Percentiles rank a stretch among this genome's conserved stretches.
These are phyloP conservation scores for Pseudonectria foliicola DNA, from an alignment of 2,329 filamentous ascomycete species.

Conservation along the genomic window DNA sequence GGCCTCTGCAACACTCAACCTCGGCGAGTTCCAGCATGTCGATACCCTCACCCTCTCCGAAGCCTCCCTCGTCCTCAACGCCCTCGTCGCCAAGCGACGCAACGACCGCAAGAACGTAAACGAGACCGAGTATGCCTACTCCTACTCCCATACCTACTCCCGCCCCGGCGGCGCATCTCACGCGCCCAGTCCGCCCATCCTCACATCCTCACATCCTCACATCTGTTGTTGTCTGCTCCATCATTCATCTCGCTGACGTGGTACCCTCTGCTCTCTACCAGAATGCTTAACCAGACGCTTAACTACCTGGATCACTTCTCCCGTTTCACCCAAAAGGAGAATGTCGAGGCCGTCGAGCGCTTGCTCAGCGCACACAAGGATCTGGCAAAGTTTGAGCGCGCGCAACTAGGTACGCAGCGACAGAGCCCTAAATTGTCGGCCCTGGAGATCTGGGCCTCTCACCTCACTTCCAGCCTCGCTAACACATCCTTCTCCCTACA, in stretches of 20 bases:
- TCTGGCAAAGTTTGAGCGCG: constrained; percentile 86
- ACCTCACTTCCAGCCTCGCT: no score
- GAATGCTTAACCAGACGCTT: constrained; percentile 77
- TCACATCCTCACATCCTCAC: no score
- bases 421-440: no score
- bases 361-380: constrained; percentile 72
- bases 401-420: constrained; percentile 77
- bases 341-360: constrained; percentile 88
- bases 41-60: constrained; percentile 90
- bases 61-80: constrained; percentile 85
- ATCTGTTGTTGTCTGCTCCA: no score
- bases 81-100: constrained; percentile 72
- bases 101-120: constrained; percentile 76
- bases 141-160: constrained; percentile 1
- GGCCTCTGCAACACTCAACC: constrained; percentile 69
- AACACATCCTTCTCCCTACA: constrained; percentile 28
- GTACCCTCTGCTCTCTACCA: constrained; percentile 22
- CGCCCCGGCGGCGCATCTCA: no score
- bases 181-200: background rate
- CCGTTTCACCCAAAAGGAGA: constrained; percentile 91
- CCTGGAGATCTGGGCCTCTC: no score
- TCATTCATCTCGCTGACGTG: constrained; percentile 3
- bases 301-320: constrained; percentile 93
- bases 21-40: constrained; percentile 90
- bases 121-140: constrained; percentile 65